Conservation (phyloP, 371 early-diverging fungal genomes). For the Apophysomyces sp. region DNA sequence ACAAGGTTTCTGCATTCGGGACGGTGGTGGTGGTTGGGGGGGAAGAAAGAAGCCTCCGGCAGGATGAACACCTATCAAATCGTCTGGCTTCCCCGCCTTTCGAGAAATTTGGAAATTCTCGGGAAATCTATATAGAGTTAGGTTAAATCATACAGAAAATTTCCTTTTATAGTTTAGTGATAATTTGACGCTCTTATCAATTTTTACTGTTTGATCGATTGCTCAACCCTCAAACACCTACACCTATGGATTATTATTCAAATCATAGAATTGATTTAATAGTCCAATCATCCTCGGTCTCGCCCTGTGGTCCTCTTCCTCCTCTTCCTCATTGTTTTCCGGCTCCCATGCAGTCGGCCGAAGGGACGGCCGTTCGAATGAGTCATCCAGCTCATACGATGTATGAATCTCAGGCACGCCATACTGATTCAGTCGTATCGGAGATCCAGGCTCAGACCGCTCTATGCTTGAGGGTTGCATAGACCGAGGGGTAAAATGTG, state of each 20-base stretch:
- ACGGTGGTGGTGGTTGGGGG: background rate
- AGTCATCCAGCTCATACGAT: constrained; percentile 36
- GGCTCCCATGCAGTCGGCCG: constrained; percentile 14
- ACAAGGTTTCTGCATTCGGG: background rate
- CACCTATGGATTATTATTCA: constrained; percentile 41
- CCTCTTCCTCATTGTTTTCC: constrained; percentile 26
- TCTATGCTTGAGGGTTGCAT: constrained; percentile 2
- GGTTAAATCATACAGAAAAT: background rate
- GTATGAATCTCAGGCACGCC: constrained; percentile 32
- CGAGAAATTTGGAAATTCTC: background rate
- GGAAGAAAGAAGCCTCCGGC: background rate
- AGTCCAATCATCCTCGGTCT: constrained; percentile 52
- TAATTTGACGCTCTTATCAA: background rate
- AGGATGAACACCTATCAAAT: background rate
- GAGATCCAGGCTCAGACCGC: constrained; percentile 1
- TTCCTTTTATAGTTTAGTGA: background rate
- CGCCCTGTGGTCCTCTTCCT: constrained; percentile 13
- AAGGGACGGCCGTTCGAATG: constrained; percentile 23
- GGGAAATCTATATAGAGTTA: background rate
- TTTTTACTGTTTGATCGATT: background rate
- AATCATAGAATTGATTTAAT: constrained; percentile 63
- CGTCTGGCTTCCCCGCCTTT: background rate
- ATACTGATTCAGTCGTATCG: constrained; percentile 26
- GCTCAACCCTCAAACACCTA: background rate
- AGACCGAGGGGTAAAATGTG: constrained; percentile 4